Evolutionary conservation across 2,329 filamentous ascomycete genomes (phyloP), one percentile per base, ranked within the genome.

Genomic region (Raffaelea arxii): DNA sequence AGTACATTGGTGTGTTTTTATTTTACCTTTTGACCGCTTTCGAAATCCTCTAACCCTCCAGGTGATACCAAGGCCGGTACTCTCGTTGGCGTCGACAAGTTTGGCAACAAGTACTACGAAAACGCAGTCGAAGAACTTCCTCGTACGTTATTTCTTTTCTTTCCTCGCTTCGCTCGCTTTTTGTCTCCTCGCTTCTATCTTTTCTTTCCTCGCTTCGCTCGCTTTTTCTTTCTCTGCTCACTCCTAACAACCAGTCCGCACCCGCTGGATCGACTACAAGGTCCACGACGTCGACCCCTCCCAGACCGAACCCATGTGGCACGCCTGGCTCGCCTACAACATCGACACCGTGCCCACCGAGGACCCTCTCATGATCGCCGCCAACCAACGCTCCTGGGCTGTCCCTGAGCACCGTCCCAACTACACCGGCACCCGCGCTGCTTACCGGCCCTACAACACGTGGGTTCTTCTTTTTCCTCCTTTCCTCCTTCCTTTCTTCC

Each of bases 21-120:
- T n/a, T n/a, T n/a, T n/a, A n/a, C n/a, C n/a, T n/a, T n/a, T n/a
- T n/a, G n/a, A n/a, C n/a, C n/a, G n/a, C n/a, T n/a, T n/a, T n/a
- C n/a, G n/a, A n/a, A n/a, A n/a, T 30, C 27, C 27, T 16, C 27
- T 16, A 18, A 16, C 19, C 14, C 24, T 18, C 53, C 63, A 92
- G 90, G 91, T 72, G 92, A 98, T 70, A 98, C 92, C 68, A 98
- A 98, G 74, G 82, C 85, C 62, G 94, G 92, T 60, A 81, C 78
- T 38, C 75, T 94, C 56, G 79, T 98, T 55, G 92, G 84, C 58
- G 78, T 71, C 60, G 92, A 98, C 72, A 80, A 82, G 66, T 94
- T 82, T 64, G 94, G 92, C 66, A 98, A 98, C 80, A 97, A 95
- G 72, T 98, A 77, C 77, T 98, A 80, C 65, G 92, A 98, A 77